phyloP scores from a whole-genome alignment of 2,329 filamentous ascomycete genomes.

The Xylariaceae sp. region DNA sequence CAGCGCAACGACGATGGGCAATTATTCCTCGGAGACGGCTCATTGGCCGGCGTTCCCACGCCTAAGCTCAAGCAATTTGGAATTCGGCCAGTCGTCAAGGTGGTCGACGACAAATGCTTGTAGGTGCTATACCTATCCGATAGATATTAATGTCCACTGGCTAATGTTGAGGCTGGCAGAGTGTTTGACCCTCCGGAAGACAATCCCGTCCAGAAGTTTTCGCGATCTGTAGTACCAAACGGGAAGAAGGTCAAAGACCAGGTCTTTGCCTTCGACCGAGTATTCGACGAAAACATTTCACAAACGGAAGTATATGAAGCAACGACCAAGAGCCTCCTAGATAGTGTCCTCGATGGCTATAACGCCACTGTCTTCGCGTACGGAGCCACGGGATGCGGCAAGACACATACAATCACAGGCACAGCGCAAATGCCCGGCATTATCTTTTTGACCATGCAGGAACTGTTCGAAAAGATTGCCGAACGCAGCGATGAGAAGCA shows the following conservation, averaged over 20 bases:
- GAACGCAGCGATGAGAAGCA: conserved; percentile 84
- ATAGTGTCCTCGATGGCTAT: conserved; percentile 95
- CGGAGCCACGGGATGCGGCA: conserved; percentile 95
- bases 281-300: conserved; percentile 93
- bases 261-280: conserved; percentile 93
- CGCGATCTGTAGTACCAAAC: conserved; percentile 75
- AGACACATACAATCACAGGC: conserved; percentile 96
- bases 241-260: conserved; percentile 97
- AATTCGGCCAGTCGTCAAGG: conserved; percentile 89
- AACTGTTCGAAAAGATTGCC: conserved; percentile 94
- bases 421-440: conserved; percentile 92
- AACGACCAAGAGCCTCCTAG: conserved; percentile 85
- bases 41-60: conserved; percentile 81
- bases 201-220: conserved; percentile 86
- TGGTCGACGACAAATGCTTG: conserved; percentile 95
- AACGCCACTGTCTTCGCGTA: conserved; percentile 99
- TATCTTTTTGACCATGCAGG: conserved; percentile 98
- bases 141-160: neutral
- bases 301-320: conserved; percentile 95
- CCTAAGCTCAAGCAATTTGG: conserved; percentile 86
- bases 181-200: conserved; percentile 98
- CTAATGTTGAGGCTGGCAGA: conserved; percentile 49
- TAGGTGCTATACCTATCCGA: conserved; percentile 53
- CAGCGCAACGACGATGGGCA: conserved; percentile 79
- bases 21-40: conserved; percentile 94